Evolutionary conservation across 2,329 filamentous ascomycete genomes (phyloP).

Genomic region (Myriosclerotinia duriaeana): DNA sequence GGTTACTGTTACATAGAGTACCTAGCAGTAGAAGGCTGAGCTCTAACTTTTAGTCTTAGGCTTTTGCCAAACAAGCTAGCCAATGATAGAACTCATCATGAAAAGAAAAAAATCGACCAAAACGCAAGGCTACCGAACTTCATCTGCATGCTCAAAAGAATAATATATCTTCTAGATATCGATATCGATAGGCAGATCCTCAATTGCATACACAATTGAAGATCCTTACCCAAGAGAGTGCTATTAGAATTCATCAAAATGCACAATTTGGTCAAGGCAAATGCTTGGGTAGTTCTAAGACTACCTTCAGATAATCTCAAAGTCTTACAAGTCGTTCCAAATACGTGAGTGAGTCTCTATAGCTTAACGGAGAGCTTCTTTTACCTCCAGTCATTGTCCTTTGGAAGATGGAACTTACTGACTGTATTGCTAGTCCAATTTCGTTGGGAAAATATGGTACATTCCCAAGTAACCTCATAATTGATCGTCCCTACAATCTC

Average conservation of each 20-base stretch:
- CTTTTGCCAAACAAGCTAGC: neutral
- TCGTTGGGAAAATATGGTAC: slow-evolving; percentile 90
- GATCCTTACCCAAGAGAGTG: neutral
- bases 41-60: too few species aligned
- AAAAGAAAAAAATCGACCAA: neutral
- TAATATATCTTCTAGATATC: neutral
- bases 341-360: slow-evolving; percentile 52
- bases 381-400: slow-evolving; percentile 20
- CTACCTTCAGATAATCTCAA: slow-evolving; percentile 59
- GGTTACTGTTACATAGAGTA: too few species aligned
- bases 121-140: slow-evolving; percentile 17
- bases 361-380: slow-evolving; percentile 30
- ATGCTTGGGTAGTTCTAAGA: slow-evolving; percentile 60
- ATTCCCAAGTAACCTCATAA: slow-evolving; percentile 84
- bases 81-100: neutral
- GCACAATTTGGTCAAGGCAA: slow-evolving; percentile 50
- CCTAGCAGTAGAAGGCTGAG: slow-evolving; percentile 10
- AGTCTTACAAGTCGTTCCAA: slow-evolving; percentile 58
- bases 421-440: slow-evolving; percentile 61
- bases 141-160: neutral
- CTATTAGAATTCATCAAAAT: slow-evolving; percentile 29
- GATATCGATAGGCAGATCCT: neutral
- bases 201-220: slow-evolving; percentile 2
- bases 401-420: neutral
- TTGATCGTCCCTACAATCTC: slow-evolving; percentile 87